phyloP scores from a whole-genome alignment of 495 filamentous ascomycete species.

The Penicillium malachiteum region DNA sequence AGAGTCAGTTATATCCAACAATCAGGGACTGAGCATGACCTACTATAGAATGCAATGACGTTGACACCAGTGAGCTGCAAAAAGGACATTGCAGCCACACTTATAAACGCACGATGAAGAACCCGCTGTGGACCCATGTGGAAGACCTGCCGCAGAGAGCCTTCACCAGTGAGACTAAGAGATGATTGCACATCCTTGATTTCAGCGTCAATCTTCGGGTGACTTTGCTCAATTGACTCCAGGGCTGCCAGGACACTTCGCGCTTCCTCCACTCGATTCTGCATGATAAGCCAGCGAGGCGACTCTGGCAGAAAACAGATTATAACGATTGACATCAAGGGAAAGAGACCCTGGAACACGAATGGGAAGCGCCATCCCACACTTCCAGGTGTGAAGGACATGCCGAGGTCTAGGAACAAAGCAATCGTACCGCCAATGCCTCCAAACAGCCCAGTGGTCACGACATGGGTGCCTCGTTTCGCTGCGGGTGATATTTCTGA shows the following conservation, averaged over 20 bases:
- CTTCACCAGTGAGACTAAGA: not conserved
- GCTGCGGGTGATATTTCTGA: conserved; percentile 40
- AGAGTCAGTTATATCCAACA: not conserved
- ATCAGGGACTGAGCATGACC: not conserved
- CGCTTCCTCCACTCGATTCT: conserved; percentile 49
- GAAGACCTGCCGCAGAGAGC: conserved; percentile 12
- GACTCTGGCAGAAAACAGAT: conserved; percentile 61
- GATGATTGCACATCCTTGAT: not conserved
- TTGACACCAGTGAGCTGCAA: conserved; percentile 58
- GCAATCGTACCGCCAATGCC: not conserved
- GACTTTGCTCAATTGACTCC: not conserved
- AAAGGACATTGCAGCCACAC: conserved; percentile 40
- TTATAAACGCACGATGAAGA: conserved; percentile 23
- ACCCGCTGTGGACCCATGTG: conserved; percentile 24
- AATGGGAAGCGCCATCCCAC: conserved; percentile 23
- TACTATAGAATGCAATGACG: conserved; percentile 37
- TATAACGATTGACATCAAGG: conserved; percentile 52
- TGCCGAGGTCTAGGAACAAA: not conserved
- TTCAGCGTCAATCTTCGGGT: not conserved
- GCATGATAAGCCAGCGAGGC: conserved; percentile 55
- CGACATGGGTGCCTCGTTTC: conserved; percentile 34
- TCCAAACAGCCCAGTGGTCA: conserved; percentile 24
- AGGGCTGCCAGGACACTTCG: conserved; percentile 30
- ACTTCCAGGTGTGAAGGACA: not conserved
- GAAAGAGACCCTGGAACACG: conserved; percentile 53